Evolutionary conservation across 2,329 filamentous ascomycete genomes (phyloP).

Genomic region (Aspergillus puulaauensis): DNA sequence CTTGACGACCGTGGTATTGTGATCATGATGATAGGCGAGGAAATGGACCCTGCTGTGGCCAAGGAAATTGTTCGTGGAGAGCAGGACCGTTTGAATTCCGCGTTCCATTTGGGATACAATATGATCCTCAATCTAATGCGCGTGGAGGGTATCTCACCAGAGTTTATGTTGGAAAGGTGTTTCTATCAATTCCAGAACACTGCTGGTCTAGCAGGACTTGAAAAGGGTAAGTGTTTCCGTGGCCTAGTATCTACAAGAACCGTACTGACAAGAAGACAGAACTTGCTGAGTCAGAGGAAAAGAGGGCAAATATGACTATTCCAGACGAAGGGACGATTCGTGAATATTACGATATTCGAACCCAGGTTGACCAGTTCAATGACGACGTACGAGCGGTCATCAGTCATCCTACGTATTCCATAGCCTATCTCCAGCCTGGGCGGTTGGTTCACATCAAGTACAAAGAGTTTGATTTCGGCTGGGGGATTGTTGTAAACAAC

Average conservation of each 20-base stretch:
- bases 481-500: slow-evolving; percentile 84
- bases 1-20: slow-evolving; percentile 97
- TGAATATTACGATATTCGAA: slow-evolving; percentile 88
- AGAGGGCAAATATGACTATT: slow-evolving; percentile 72
- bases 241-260: neutral
- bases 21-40: slow-evolving; percentile 98
- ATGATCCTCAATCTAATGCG: slow-evolving; percentile 97
- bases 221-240: slow-evolving; percentile 56
- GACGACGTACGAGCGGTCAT: slow-evolving; percentile 91
- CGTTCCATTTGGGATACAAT: slow-evolving; percentile 97
- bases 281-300: slow-evolving; percentile 72
- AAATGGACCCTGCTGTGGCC: slow-evolving; percentile 91
- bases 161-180: slow-evolving; percentile 97
- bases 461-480: slow-evolving; percentile 80
- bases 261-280: slow-evolving; percentile 49
- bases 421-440: slow-evolving; percentile 83
- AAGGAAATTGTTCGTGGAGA: slow-evolving; percentile 95
- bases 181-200: slow-evolving; percentile 99
- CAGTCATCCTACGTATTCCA: slow-evolving; percentile 82
- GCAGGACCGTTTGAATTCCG: slow-evolving; percentile 95
- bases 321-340: slow-evolving; percentile 84
- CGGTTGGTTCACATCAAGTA: slow-evolving; percentile 84
- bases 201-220: slow-evolving; percentile 77
- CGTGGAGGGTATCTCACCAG: slow-evolving; percentile 98
- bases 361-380: slow-evolving; percentile 78